Percentiles rank a stretch among this genome's conserved stretches.
Evolutionary conservation across 495 filamentous ascomycete genomes (phyloP).

Genomic region (Hypoxylon fragiforme): DNA sequence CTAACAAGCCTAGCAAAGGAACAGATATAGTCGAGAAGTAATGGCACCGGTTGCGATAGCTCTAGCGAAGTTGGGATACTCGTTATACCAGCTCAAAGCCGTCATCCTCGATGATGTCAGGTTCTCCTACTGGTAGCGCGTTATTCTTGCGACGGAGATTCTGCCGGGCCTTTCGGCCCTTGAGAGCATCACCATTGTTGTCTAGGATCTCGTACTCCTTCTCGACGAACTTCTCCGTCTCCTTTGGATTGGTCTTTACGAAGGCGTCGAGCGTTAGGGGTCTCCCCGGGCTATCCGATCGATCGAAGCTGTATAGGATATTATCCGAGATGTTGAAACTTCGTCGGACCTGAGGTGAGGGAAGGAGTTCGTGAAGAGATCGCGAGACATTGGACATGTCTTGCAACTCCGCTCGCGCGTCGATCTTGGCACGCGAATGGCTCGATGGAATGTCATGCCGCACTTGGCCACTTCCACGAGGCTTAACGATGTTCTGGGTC

Average conservation of each 20-base stretch:
- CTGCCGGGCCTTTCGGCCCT: conserved; percentile 47
- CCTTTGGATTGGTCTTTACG: conserved; percentile 45
- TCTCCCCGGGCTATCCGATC: conserved; percentile 41
- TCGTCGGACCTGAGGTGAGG: conserved; percentile 23
- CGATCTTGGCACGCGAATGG: conserved; percentile 33
- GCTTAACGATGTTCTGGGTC: conserved; percentile 46
- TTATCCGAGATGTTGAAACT: conserved; percentile 40
- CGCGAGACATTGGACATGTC: conserved; percentile 37
- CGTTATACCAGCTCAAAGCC: conserved; percentile 51
- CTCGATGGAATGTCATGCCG: conserved; percentile 18
- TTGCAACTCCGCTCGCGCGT: conserved; percentile 38
- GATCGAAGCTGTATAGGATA: conserved; percentile 51
- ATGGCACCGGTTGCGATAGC: background rate
- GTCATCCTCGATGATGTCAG: conserved; percentile 43
- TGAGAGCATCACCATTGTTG: conserved; percentile 46
- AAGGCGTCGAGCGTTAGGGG: conserved; percentile 49
- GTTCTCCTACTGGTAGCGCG: conserved; percentile 2
- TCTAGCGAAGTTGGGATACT: background rate
- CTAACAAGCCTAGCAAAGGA: too few species aligned
- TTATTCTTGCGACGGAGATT: conserved; percentile 39
- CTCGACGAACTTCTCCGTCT: conserved; percentile 51
- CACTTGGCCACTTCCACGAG: conserved; percentile 19
- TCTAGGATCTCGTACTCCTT: conserved; percentile 54
- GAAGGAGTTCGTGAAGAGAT: conserved; percentile 36
- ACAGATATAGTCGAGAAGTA: background rate